Evolutionary conservation across 768 basidiomycete species (phyloP), one percentile per base, ranked within the genome.

Genomic region (Ephemerocybe angulata): DNA sequence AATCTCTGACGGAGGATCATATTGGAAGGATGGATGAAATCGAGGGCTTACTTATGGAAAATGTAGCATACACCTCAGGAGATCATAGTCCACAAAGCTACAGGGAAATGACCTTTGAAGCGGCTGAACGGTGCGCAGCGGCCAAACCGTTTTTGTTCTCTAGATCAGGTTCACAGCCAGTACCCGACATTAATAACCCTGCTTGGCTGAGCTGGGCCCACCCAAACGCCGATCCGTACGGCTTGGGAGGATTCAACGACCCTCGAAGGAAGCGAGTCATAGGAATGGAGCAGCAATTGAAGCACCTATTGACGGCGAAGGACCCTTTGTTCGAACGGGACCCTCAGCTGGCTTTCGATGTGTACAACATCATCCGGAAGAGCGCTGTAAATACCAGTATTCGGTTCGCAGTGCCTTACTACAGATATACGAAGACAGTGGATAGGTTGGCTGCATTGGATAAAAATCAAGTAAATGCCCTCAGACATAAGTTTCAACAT

Each of bases 321-420:
- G 37, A 52, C 17, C 21, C 21, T 2, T 1, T 12, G 3, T 41
- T 52, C 19, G 37, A 40, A 12, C 8, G 15, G 1, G 50, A 52
- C 24, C 50, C 21, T 1, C 37, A 41, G n/a, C 19, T 52, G 7
- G 24, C 50, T n/a, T 42, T 52, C 37, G 17, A 12, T 10, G 12
- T 52, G 11, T 52, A 52, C 50, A 52, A 52, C 24, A 50, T 50
- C 8, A 33, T 50, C 1, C 6, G 49, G 10, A 50, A 50, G 22
- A 5, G 19, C 3, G 21, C n/a, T 10, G 49, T 50, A 8, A 19
- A n/a, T 4, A n/a, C 17, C 3, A 35, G 49, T 8, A 8, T 50
- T 11, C 49, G 52, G 12, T 53, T 53, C n/a, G 1, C 4, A 3
- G 52, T 19, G 15, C 52, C 52, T 12, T n/a, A 27, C 4, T 30